A percentile compares a stretch with the other conserved stretches of the same genome.
phyloP scores from a whole-genome alignment of 352 stramenopile genomes.

The Pythium rishiriense region DNA sequence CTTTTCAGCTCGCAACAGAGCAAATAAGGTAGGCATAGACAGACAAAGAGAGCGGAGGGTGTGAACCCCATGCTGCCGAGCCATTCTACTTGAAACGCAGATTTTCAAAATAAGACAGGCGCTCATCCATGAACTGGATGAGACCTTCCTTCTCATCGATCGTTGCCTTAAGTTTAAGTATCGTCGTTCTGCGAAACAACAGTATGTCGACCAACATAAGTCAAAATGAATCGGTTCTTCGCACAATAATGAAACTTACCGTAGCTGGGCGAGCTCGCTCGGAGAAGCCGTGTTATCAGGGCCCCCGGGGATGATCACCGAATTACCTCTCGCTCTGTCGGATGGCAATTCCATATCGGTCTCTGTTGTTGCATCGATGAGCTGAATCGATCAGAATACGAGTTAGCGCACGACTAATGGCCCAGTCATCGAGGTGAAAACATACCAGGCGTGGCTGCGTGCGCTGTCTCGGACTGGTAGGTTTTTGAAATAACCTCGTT shows the following conservation, averaged over 20 bases:
- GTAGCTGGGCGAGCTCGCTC: constrained; percentile 17
- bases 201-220: background rate
- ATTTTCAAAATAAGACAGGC: constrained; percentile 50
- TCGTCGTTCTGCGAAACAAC: constrained; percentile 38
- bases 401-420: background rate
- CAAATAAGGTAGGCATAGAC: background rate
- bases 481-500: constrained; percentile 9
- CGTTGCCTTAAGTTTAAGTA: constrained; percentile 51
- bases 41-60: background rate
- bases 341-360: constrained; percentile 3
- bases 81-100: constrained; percentile 21
- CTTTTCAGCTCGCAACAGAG: background rate
- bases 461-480: background rate
- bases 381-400: constrained; percentile 2
- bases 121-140: constrained; percentile 53
- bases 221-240: background rate
- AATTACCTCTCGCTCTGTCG: background rate
- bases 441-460: background rate
- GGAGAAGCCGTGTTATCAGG: constrained; percentile 10
- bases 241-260: background rate
- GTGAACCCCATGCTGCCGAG: background rate
- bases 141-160: constrained; percentile 67
- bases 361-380: constrained; percentile 10
- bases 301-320: background rate
- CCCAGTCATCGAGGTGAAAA: background rate